Conservation (phyloP, 257 asterid species). For the Anisodus tanguticus region DNA sequence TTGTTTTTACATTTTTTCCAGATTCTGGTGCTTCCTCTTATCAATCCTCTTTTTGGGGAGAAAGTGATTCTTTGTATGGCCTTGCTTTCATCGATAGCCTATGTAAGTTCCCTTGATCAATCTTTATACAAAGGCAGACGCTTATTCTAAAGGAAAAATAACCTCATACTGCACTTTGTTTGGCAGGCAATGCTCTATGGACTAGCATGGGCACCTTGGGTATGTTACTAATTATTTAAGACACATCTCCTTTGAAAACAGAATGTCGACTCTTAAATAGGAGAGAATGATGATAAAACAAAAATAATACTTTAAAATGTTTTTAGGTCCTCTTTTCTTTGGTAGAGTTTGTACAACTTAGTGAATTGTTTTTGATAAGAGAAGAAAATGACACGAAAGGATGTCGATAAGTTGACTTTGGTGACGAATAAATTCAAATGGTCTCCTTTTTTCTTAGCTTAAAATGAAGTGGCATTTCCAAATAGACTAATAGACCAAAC, state of each 20-base stretch:
- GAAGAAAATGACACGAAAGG: too few species aligned
- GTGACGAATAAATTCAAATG: not conserved
- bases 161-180: not conserved
- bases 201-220: slow-evolving; percentile 98
- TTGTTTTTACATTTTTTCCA: slow-evolving; percentile 34
- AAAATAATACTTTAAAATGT: not conserved
- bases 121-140: not conserved
- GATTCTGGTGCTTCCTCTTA: slow-evolving; percentile 83
- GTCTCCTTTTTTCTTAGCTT: not conserved
- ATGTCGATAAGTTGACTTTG: not conserved
- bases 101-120: slow-evolving; percentile 57
- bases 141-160: not conserved
- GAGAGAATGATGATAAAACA: not conserved
- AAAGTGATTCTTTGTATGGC: slow-evolving; percentile 75
- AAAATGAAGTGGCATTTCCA: too few species aligned
- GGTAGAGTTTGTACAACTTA: too few species aligned
- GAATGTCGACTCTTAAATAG: not conserved
- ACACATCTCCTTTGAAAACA: not conserved
- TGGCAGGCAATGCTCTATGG: slow-evolving; percentile 88
- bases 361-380: too few species aligned
- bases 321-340: too few species aligned
- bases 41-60: slow-evolving; percentile 84
- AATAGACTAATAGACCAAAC: too few species aligned
- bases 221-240: slow-evolving; percentile 32
- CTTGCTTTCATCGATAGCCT: slow-evolving; percentile 68